These are phyloP conservation scores for Penicillium lividum DNA, from an alignment of 495 filamentous ascomycete species.

Conservation along the genomic window DNA sequence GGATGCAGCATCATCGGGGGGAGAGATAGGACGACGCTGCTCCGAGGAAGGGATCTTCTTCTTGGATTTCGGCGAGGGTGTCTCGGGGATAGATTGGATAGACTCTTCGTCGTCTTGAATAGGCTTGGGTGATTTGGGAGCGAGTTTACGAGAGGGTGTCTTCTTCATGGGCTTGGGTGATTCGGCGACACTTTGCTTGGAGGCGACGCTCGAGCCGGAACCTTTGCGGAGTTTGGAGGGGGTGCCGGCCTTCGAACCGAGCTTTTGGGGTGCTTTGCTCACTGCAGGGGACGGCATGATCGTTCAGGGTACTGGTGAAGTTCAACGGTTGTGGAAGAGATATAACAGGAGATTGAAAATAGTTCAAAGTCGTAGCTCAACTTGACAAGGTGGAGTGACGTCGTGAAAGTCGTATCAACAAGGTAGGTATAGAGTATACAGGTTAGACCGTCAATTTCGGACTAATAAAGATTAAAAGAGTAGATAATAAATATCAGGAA, in stretches of 20 bases:
- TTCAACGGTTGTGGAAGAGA: no score
- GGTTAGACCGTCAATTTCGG: neutral
- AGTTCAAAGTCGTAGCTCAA: no score
- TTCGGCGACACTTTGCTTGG: constrained; percentile 30
- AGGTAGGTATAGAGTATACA: constrained; percentile 2
- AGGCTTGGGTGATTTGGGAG: constrained; percentile 27
- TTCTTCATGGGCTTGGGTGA: constrained; percentile 31
- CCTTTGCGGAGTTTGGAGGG: constrained; percentile 53
- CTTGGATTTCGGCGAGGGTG: constrained; percentile 36
- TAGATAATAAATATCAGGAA: neutral
- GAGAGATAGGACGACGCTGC: constrained; percentile 33
- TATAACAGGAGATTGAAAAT: no score
- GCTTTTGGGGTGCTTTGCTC: constrained; percentile 28
- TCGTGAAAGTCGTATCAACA: neutral
- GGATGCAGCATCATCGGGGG: constrained; percentile 28
- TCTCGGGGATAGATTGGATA: constrained; percentile 26
- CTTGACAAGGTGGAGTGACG: neutral
- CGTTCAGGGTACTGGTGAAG: no score
- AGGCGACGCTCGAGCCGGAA: constrained; percentile 42
- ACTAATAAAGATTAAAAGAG: constrained; percentile 9
- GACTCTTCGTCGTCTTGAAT: constrained; percentile 27
- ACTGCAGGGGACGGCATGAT: constrained; percentile 27
- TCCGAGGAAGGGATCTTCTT: constrained; percentile 32
- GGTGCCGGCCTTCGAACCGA: constrained; percentile 34
- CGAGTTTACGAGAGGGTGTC: constrained; percentile 26